Percentiles rank a stretch among this genome's conserved stretches.
phyloP scores from a whole-genome alignment of 1,284 basidiomycete genomes.

The Ganoderma resinaceum region DNA sequence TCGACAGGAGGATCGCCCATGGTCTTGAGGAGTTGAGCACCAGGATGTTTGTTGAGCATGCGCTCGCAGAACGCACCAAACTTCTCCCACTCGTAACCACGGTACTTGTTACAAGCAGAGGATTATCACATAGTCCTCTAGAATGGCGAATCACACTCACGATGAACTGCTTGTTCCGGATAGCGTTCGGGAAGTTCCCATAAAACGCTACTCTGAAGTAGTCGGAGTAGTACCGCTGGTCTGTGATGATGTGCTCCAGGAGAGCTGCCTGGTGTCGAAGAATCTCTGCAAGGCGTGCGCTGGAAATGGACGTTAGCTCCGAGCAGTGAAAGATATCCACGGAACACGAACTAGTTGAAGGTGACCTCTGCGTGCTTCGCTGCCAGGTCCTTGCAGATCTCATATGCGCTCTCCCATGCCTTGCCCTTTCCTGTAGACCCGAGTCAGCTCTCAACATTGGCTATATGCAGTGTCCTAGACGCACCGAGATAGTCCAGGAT shows the following conservation, averaged over 20 bases:
- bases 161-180: slow-evolving; percentile 88
- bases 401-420: slow-evolving; percentile 94
- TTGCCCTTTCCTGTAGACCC: slow-evolving; percentile 81
- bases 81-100: slow-evolving; percentile 92
- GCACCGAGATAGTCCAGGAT: slow-evolving; percentile 88
- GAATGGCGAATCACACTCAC: slow-evolving; percentile 49
- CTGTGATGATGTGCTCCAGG: slow-evolving; percentile 83
- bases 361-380: slow-evolving; percentile 86
- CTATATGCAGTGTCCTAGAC: slow-evolving; percentile 18
- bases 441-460: neutral
- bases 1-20: slow-evolving; percentile 83
- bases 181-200: slow-evolving; percentile 87
- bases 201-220: slow-evolving; percentile 96
- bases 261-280: slow-evolving; percentile 85
- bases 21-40: slow-evolving; percentile 81
- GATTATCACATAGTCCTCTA: slow-evolving; percentile 10
- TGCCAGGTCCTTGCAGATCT: slow-evolving; percentile 91
- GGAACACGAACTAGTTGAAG: slow-evolving; percentile 81
- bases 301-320: slow-evolving; percentile 40
- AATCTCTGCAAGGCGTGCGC: slow-evolving; percentile 84
- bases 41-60: slow-evolving; percentile 92
- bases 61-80: slow-evolving; percentile 90
- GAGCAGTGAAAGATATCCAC: slow-evolving; percentile 11
- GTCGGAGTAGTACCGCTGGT: slow-evolving; percentile 86
- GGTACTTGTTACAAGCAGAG: slow-evolving; percentile 62